Base-by-base conservation (phyloP, 2,329 filamentous ascomycete species). In the Fusarium sp. region DNA sequence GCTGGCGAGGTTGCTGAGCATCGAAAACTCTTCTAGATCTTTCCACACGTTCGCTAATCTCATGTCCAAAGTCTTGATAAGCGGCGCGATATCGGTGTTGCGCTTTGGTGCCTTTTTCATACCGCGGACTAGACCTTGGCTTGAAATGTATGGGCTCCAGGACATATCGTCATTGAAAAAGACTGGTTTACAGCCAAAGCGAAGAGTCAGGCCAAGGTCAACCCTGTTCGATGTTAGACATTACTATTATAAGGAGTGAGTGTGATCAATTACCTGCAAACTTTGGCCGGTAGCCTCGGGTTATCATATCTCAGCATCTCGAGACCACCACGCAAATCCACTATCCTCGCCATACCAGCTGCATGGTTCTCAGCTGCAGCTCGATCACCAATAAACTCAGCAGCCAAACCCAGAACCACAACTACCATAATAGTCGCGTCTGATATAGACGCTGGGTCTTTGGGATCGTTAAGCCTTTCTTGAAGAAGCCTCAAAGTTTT, bases 371-470 rank as follows among this genome's bases (percentile, higher is more conserved):
- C 58, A 4, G 66, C 55, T 2, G 62, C 55, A 2, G 17, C 19
- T 2, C 47, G 31, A 19, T 72, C 69, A 2, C 66, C 69, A 11
- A 71, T 40, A 5, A 69, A 33, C 8, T 72, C 69, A 1, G 69
- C 69, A 5, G 57, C 56, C 7, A 71, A 36, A 0, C 62, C 69
- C 1, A 71, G 22, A 7, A 54, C 57, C 4, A 67, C 47, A 3
- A 71, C 62, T 3, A 57, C 56, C 69, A 71, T 71, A 11, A 71
- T 71, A 10, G 69, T 71, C 11, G 69, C 58, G 7, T 71, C 69
- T 2, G 69, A 69, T 9, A 60, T 56, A 1, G 58, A 54, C 0
- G 6, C 11, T 3, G 57, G 46, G 14, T 67, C 42, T 11, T 19
- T 6, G 0, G 65, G 58, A 3, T 56, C 28, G 5, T 54, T 34